phyloP scores from a whole-genome alignment of 371 early-diverging fungal species.

The Synchytrium microbalum region DNA sequence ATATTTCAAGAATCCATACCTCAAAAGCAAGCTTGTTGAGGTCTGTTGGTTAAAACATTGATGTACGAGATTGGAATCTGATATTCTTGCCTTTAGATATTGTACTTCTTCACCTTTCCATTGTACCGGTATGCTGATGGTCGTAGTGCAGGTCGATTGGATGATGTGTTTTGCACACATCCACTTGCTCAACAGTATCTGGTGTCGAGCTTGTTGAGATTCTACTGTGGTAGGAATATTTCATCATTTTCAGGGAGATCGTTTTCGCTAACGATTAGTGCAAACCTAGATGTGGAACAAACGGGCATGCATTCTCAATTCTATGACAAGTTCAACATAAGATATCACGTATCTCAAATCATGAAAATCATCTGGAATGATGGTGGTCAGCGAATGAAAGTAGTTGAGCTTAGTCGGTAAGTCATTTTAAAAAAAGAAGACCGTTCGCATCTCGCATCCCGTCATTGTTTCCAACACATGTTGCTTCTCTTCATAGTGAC shows the following conservation, averaged over 20 bases:
- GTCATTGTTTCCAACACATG: constrained; percentile 1
- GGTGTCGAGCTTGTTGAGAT: constrained; percentile 71
- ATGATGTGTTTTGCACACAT: constrained; percentile 60
- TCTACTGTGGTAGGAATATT: constrained; percentile 67
- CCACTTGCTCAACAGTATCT: constrained; percentile 63
- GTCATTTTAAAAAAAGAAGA: constrained; percentile 4
- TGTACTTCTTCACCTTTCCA: constrained; percentile 61
- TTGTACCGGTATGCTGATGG: constrained; percentile 33
- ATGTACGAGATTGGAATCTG: neutral
- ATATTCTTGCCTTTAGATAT: constrained; percentile 37
- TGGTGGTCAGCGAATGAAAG: constrained; percentile 22
- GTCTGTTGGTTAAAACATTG: constrained; percentile 36
- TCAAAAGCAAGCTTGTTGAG: constrained; percentile 90
- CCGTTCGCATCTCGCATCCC: neutral
- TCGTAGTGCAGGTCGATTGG: constrained; percentile 50
- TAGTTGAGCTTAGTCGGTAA: constrained; percentile 51
- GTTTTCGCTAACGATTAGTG: neutral
- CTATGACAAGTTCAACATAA: constrained; percentile 96
- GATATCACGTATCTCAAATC: constrained; percentile 92
- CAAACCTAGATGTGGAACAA: constrained; percentile 71
- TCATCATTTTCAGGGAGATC: neutral
- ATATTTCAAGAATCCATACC: constrained; percentile 87
- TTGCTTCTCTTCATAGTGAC: constrained; percentile 14
- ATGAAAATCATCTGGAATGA: constrained; percentile 81
- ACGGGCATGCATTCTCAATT: constrained; percentile 89